Conservation (phyloP, 345 rosid species). For the Salix purpurea region DNA sequence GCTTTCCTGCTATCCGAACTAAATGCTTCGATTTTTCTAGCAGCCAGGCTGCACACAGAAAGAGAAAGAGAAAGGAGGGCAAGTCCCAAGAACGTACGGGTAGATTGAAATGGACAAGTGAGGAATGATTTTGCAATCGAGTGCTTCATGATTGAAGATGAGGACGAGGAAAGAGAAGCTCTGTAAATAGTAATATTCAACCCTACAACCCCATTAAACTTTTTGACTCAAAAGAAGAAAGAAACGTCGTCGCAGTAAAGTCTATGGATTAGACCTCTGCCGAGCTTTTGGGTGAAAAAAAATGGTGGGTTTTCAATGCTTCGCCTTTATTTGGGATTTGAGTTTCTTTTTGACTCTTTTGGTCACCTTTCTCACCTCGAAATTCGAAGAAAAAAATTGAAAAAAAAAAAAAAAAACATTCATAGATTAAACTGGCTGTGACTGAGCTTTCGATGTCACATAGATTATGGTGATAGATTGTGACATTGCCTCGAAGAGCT, state of each 20-base stretch:
- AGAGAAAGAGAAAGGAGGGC: not conserved
- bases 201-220: conserved; percentile 4
- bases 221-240: conserved; percentile 11
- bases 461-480: not conserved
- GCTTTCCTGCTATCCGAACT: not conserved
- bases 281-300: conserved; percentile 25
- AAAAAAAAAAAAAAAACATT: not conserved
- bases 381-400: not conserved
- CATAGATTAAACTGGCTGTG: not conserved
- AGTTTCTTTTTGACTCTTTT: conserved; percentile 9
- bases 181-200: too few relatives aligned
- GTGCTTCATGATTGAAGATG: conserved; percentile 35
- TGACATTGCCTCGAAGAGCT: not conserved
- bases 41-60: not conserved
- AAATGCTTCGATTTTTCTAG: not conserved
- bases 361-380: not conserved
- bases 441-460: conserved; percentile 16
- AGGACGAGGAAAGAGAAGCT: not conserved
- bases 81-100: conserved; percentile 3
- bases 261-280: conserved; percentile 6
- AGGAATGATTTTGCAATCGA: conserved; percentile 38
- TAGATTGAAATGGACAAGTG: not conserved
- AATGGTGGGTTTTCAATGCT: conserved; percentile 5
- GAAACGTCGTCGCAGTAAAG: not conserved
- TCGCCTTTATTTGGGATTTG: conserved; percentile 9